These are phyloP conservation scores for Hypoxylon fragiforme DNA, from an alignment of 495 filamentous ascomycete species.

Conservation along the genomic window DNA sequence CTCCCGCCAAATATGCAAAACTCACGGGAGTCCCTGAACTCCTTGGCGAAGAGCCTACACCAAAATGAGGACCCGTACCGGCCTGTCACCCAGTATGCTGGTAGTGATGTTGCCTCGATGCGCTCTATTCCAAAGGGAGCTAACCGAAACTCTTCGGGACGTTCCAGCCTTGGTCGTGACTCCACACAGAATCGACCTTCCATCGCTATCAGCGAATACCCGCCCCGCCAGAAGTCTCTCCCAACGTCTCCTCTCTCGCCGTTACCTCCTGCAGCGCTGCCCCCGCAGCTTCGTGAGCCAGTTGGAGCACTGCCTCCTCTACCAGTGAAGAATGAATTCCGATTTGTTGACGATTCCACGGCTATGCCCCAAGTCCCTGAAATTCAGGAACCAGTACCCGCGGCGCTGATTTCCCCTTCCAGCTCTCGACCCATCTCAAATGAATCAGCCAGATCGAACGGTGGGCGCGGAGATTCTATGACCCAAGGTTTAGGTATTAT, in stretches of 20 bases:
- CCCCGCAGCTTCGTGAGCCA: slow-evolving; percentile 10
- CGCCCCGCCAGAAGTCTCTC: slow-evolving; percentile 15
- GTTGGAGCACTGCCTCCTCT: slow-evolving; percentile 7
- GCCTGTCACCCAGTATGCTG: slow-evolving; percentile 62
- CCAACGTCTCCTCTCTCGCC: slow-evolving; percentile 32
- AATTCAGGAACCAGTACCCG: slow-evolving; percentile 44
- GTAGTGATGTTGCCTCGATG: slow-evolving; percentile 62
- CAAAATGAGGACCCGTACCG: slow-evolving; percentile 83
- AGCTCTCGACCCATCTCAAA: slow-evolving; percentile 27
- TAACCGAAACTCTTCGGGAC: slow-evolving; percentile 64
- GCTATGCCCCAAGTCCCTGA: slow-evolving; percentile 36
- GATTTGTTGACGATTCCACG: slow-evolving; percentile 38
- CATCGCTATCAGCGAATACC: not conserved
- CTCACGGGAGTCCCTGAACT: slow-evolving; percentile 84
- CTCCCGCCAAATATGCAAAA: slow-evolving; percentile 77
- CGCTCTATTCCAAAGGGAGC: slow-evolving; percentile 54
- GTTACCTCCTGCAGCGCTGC: slow-evolving; percentile 35
- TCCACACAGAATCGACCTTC: slow-evolving; percentile 2
- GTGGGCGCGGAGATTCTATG: slow-evolving; percentile 12
- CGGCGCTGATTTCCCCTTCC: slow-evolving; percentile 22
- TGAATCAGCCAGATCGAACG: slow-evolving; percentile 23
- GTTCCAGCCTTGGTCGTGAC: slow-evolving; percentile 24
- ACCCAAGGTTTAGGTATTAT: slow-evolving; percentile 21
- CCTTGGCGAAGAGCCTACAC: slow-evolving; percentile 71
- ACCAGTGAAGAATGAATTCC: slow-evolving; percentile 34